These are phyloP conservation scores for Clonostachys solani DNA, from an alignment of 2,329 filamentous ascomycete species.

Conservation along the genomic window DNA sequence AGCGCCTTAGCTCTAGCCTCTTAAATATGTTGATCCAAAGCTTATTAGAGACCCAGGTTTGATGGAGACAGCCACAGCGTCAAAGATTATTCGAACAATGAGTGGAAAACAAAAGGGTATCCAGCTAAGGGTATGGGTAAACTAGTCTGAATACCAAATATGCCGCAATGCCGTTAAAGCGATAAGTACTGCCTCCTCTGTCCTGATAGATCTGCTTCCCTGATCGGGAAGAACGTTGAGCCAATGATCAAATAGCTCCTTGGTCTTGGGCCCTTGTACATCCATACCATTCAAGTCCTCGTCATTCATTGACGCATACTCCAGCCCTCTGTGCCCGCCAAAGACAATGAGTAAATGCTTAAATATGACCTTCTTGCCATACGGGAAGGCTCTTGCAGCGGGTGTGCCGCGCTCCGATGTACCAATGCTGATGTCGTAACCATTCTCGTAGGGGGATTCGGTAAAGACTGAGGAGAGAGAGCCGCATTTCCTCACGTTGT, in stretches of 20 bases:
- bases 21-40: no score
- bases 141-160: slow-evolving; percentile 39
- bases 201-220: slow-evolving; percentile 77
- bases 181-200: slow-evolving; percentile 79
- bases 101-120: slow-evolving; percentile 5
- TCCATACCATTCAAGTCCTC: slow-evolving; percentile 52
- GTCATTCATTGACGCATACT: slow-evolving; percentile 66
- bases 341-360: slow-evolving; percentile 75
- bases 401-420: slow-evolving; percentile 73
- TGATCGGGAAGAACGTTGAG: slow-evolving; percentile 77
- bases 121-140: slow-evolving; percentile 1
- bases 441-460: slow-evolving; percentile 68
- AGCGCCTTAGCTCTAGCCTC: no score
- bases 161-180: slow-evolving; percentile 65
- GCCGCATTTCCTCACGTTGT: slow-evolving; percentile 60
- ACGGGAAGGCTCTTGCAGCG: slow-evolving; percentile 38
- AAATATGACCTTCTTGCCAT: slow-evolving; percentile 41
- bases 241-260: slow-evolving; percentile 78
- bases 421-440: slow-evolving; percentile 79
- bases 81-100: no score
- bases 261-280: slow-evolving; percentile 59
- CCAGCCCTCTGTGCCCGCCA: slow-evolving; percentile 75
- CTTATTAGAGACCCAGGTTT: no score
- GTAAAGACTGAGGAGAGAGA: slow-evolving; percentile 73
- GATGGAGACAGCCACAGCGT: no score